phyloP scores from a whole-genome alignment of 208 protist species.

The Trypanosoma theileri region DNA sequence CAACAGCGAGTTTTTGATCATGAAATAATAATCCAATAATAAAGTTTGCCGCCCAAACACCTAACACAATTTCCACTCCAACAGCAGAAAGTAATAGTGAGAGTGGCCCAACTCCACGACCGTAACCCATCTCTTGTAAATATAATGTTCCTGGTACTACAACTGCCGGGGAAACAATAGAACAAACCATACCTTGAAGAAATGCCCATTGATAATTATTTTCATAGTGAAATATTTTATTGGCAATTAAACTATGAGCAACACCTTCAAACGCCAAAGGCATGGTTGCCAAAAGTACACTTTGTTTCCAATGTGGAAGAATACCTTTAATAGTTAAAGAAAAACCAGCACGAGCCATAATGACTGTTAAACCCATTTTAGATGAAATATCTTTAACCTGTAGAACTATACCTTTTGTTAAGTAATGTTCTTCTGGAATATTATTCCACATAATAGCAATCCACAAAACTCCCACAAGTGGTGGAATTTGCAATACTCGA shows the following conservation, averaged over 20 bases:
- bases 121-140: constrained; percentile 75
- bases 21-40: constrained; percentile 75
- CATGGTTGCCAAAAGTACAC: constrained; percentile 54
- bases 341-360: constrained; percentile 71
- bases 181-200: constrained; percentile 75
- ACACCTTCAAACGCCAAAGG: constrained; percentile 68
- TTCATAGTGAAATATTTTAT: constrained; percentile 64
- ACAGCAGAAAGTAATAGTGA: constrained; percentile 75
- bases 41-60: constrained; percentile 79
- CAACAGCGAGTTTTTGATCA: constrained; percentile 44
- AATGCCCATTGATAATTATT: constrained; percentile 79
- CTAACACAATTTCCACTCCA: constrained; percentile 71
- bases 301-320: constrained; percentile 70
- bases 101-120: constrained; percentile 48
- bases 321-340: constrained; percentile 70
- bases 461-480: constrained; percentile 77
- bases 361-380: constrained; percentile 71
- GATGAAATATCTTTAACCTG: constrained; percentile 58
- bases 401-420: constrained; percentile 59
- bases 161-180: constrained; percentile 71
- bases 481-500: constrained; percentile 75
- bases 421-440: constrained; percentile 57
- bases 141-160: constrained; percentile 74
- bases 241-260: constrained; percentile 71
- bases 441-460: constrained; percentile 84